phyloP scores from a whole-genome alignment of 2,329 filamentous ascomycete species.

The Fusarium albosuccineum region DNA sequence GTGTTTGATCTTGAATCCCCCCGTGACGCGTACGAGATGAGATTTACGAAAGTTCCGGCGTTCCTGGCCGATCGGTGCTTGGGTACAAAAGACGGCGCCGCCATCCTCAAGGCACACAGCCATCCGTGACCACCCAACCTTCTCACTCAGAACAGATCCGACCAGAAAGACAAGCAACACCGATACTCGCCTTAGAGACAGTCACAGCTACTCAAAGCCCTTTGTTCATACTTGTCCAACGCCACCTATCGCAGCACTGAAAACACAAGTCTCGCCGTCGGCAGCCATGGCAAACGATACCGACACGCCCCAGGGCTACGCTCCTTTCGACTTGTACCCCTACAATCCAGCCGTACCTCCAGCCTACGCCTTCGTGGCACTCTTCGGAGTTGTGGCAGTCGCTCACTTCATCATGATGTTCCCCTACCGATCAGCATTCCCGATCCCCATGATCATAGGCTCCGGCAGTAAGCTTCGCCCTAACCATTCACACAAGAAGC shows the following conservation, averaged over 20 bases:
- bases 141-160: no score
- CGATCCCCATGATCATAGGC: constrained; percentile 63
- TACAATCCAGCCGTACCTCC: constrained; percentile 57
- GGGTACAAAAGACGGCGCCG: no score
- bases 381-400: constrained; percentile 54
- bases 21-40: neutral
- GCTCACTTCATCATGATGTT: constrained; percentile 56
- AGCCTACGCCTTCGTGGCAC: constrained; percentile 33
- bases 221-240: no score
- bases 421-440: constrained; percentile 61
- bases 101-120: no score
- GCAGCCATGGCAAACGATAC: constrained; percentile 12
- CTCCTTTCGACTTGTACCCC: constrained; percentile 54
- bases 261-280: no score
- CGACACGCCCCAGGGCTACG: constrained; percentile 29
- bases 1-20: neutral
- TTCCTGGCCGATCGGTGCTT: no score
- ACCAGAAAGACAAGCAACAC: no score
- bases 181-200: no score
- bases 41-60: neutral
- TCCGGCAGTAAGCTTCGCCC: constrained; percentile 56
- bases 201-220: no score
- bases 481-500: neutral
- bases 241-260: no score
- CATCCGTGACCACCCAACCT: no score